Conservation (phyloP, 306 rosid genomes). For the Dalbergia oliveri region DNA sequence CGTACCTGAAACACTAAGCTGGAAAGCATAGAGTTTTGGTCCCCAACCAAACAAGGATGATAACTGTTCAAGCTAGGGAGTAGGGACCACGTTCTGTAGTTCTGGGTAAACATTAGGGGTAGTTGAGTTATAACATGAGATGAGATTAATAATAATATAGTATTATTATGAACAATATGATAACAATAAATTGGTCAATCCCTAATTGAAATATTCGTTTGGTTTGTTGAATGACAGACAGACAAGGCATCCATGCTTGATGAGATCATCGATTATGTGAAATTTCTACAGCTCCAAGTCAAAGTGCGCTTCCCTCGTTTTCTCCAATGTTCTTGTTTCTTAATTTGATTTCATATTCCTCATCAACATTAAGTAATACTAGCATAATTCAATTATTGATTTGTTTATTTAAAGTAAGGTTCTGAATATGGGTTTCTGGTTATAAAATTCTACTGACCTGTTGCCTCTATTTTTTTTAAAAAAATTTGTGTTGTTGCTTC, state of each 20-base stretch:
- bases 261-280: conserved; percentile 98
- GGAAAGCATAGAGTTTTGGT: conserved; percentile 12
- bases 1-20: conserved; percentile 33
- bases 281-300: conserved; percentile 97
- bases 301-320: conserved; percentile 60
- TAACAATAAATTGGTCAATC: background rate
- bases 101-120: background rate
- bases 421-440: conserved; percentile 1
- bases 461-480: background rate
- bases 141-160: background rate
- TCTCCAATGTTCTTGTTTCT: no score
- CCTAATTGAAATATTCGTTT: conserved; percentile 14
- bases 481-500: background rate
- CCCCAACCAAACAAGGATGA: background rate
- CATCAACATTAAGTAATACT: background rate
- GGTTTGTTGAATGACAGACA: conserved; percentile 76
- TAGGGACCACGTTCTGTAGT: background rate
- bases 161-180: background rate
- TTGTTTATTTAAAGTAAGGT: background rate
- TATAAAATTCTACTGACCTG: conserved; percentile 17
- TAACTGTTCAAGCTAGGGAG: conserved; percentile 1
- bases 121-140: conserved; percentile 3
- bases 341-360: background rate
- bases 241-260: conserved; percentile 99
- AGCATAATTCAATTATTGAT: conserved; percentile 8